Base-by-base conservation (phyloP, 2,329 filamentous ascomycete species). In the Cordyceps fumosorosea region DNA sequence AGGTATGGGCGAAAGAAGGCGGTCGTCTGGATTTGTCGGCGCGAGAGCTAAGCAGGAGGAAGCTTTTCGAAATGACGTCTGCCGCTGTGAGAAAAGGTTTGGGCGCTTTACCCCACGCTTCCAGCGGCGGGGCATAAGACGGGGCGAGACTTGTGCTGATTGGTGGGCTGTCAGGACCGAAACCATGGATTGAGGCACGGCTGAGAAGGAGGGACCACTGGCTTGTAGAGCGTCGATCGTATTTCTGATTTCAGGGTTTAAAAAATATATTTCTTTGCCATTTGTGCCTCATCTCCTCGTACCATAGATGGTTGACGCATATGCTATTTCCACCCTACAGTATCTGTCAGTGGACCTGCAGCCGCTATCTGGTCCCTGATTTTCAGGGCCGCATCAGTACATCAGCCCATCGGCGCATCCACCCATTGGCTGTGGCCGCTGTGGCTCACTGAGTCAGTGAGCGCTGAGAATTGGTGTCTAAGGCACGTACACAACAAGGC, bases 11-110 rank as follows among this genome's bases (percentile, higher is more conserved):
- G 11, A 14, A 11, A 12, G 12, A 55, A 55, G 3, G 52, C 52
- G 34, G 34, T 37, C 12, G 34, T 37, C 34, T 12, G 34, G 34
- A 37, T 29, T 7, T 12, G 6, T 11, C 34, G 34, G 34, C 34
- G 34, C 34, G 12, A 37, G 34, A 37, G 29, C 29, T 29, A 14
- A 14, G 11, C 34, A 44, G 40, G 40, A 44, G 40, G 40, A 44
- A 44, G 18, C 40, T 44, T 56, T 56, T 55, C 44, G 50, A 47
- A 51, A 58, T 58, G 56, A 58, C 56, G 56, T 58, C 56, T 58
- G 56, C 20, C 45, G 24, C 24, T 22, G 18, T 3, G 40, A n/a
- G 47, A 24, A 14, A 50, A 37, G 52, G 8, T 45, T 56, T 26
- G 12, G 53, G 20, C 32, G 26, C 37, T n/a, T 58, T 58, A 58